Base-by-base conservation (phyloP, 2,329 filamentous ascomycete genomes). In the Gyromitra esculenta region DNA sequence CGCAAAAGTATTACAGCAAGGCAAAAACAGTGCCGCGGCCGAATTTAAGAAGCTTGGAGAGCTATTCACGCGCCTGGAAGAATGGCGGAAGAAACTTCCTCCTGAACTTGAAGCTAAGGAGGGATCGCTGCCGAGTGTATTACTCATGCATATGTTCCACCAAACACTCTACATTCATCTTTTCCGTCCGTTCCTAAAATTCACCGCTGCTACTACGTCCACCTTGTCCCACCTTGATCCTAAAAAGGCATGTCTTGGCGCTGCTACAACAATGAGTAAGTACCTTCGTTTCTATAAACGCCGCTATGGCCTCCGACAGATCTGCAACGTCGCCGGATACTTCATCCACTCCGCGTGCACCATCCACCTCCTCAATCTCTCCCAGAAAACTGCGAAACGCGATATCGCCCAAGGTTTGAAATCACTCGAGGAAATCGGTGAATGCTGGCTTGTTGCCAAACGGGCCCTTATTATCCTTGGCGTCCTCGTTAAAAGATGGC, bases 291-390 rank as follows among this genome's bases (percentile, higher is more conserved):
- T 97, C 0, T 99, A 98, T 84, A 97, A 97, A 83, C 93, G 95
- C 80, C 91, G 91, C 0, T 96, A 97, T 83, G 93, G 95, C 8
- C 85, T 98, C 11, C 90, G 93, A 3, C 95, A 98, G 82, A 97
- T 99, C 43, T 97, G 93, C 84, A 98, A 98, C 81, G 93, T 98
- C 81, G 94, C 92, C 1, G 94, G 98, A 0, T 99, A 99, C 83
- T 97, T 98, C 84, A 88, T 92, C 0, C 95, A 98, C 83, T 96
- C 93, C 3, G 94, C 96, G 39, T 97, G 94, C 82, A 97, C 94
- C 0, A 96, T 98, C 50, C 96, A 98, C 81, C 85, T 99, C 21
- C 89, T 99, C 45, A 97, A 97, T 80, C 86, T 98, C 0, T 94
- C 94, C 0, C 94, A 97, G 80, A 97, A 96, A 84, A 96, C 92